Evolutionary conservation across 2,329 filamentous ascomycete genomes (phyloP), one percentile per base, ranked within the genome.

Genomic region (Ophiocordyceps sinensis): DNA sequence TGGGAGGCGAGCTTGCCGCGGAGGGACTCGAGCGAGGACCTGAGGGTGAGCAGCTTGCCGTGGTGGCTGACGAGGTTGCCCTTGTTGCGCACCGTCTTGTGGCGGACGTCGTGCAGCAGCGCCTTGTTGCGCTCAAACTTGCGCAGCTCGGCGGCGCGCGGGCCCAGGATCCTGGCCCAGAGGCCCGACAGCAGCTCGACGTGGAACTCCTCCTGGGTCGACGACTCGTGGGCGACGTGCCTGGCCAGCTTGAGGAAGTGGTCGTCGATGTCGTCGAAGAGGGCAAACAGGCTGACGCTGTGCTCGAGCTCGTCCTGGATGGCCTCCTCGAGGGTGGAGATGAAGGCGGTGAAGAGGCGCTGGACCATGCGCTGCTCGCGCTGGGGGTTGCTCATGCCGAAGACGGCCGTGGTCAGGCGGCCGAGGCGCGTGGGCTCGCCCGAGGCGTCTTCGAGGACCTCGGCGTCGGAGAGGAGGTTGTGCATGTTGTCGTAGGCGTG

Each of bases 41-140:
- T 91, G 34, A 96, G 71, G 3, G 82, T 82, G 41, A 91, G 70
- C 32, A 96, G 73, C 46, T 84, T 82, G 45, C 82, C 78, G 52
- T 93, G 91, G 60, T 95, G 88, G 52, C 87, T 82, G 48, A 91
- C 77, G 9, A 96, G 72, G 30, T 93, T 73, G 47, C 79, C 77
- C 63, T 95, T 95, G 65, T 95, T 94, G 45, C 77, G 75, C 21
- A 94, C 78, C 2, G 88, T 94, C 52, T 82, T 83, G 44, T 82
- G 76, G 47, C 87, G 79, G 43, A 96, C 82, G 48, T 81, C 82
- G 39, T 72, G 75, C 21, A 96, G 75, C 1, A 95, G 70, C 39
- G 78, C 71, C 46, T 82, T 81, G 67, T 96, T 96, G 63, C 84
- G 85, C 59, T 94, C 86, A 61, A 87, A 95, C 60, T 95, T 95